Evolutionary conservation across 139 green algal genomes (phyloP), one percentile per base, ranked within the genome.

Genomic region (Chlorella vulgaris): DNA sequence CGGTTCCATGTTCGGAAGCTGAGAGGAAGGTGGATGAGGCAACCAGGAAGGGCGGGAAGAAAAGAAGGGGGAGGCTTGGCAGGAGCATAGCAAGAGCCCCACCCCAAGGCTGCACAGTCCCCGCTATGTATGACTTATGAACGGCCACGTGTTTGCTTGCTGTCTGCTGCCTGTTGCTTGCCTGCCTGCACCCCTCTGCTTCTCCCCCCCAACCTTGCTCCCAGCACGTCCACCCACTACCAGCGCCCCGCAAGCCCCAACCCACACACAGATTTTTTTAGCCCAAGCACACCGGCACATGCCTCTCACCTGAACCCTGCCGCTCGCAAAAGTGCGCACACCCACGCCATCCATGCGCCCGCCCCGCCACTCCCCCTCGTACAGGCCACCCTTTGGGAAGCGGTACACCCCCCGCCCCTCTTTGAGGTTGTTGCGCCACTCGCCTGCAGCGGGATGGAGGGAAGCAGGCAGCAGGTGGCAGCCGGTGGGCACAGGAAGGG

Each of bases 391-490:
- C 84, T 94, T 94, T 10, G 91, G 88, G 84, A 90, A 97, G 73
- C 83, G 87, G 82, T 96, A 97, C 40, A 96, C 89, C 26, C 93
- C 94, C 0, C 89, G 74, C 22, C 94, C 94, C 61, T 93, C 86
- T 76, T 96, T 96, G 58, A 88, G 0, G 65, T 95, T 95, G 85
- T 91, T 85, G 18, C 83, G 78, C 94, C 94, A 97, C 83, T 95
- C 53, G 38, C 84, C 78, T 78, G 67, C 51, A 50, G 65, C 0
- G 7, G 29, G 50, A 5, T 58, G 19, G 53, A 55, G 31, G 58
- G 22, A 24, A 69, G 51, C 13, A 26, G 65, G 58, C 26, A 74
- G 29, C n/a, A n/a, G n/a, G n/a, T n/a, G n/a, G n/a, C n/a, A n/a
- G n/a, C n/a, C n/a, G 76, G 15, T 50, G 76, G 60, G 42, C 1